Evolutionary conservation across 495 filamentous ascomycete genomes (phyloP).

Genomic region (Clohesyomyces aquaticus): DNA sequence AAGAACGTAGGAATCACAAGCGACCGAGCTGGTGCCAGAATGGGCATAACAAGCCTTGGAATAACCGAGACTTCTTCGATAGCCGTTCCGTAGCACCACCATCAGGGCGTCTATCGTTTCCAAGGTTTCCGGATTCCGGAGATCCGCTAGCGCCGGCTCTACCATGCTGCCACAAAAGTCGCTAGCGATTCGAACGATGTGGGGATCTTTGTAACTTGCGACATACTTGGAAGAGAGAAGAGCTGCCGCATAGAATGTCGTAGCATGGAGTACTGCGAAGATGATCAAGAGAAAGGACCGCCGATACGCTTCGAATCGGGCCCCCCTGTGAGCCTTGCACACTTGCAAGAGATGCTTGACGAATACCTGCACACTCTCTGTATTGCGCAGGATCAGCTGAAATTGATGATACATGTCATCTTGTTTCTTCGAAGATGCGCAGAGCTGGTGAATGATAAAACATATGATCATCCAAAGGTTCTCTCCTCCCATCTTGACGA

Average conservation of each 20-base stretch:
- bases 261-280: slow-evolving; percentile 1
- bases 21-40: background rate
- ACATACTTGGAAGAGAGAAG: slow-evolving; percentile 10
- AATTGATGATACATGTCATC: slow-evolving; percentile 26
- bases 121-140: slow-evolving; percentile 7
- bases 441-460: slow-evolving; percentile 24
- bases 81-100: slow-evolving; percentile 10
- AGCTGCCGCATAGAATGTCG: slow-evolving; percentile 11
- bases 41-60: slow-evolving; percentile 15
- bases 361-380: slow-evolving; percentile 4
- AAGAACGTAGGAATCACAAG: slow-evolving; percentile 2
- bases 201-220: background rate
- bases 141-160: background rate
- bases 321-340: slow-evolving; percentile 14
- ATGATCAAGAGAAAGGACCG: background rate
- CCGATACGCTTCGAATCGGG: background rate
- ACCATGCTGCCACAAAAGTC: slow-evolving; percentile 18
- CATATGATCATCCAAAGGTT: slow-evolving; percentile 26
- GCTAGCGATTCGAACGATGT: background rate
- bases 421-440: background rate
- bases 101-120: slow-evolving; percentile 15
- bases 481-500: slow-evolving; percentile 18
- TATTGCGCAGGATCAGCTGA: slow-evolving; percentile 27
- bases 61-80: slow-evolving; percentile 15
- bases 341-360: slow-evolving; percentile 8